Conservation (phyloP, 2,329 filamentous ascomycete species). For the Ophiostoma quercus region DNA sequence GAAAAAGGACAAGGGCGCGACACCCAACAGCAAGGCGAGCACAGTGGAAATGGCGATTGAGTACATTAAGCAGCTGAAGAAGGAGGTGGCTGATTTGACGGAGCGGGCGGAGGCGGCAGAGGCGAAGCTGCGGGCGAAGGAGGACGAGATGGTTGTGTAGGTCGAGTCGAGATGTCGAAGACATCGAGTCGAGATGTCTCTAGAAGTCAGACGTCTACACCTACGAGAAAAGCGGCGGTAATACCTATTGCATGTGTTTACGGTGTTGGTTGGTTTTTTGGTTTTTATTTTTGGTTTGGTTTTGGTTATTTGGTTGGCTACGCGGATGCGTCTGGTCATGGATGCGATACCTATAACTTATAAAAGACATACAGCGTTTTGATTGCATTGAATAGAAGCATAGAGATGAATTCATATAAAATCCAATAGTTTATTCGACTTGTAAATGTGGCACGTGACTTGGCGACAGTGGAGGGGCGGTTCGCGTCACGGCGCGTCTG, state of each 20-base stretch:
- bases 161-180: too few species aligned
- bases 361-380: background rate
- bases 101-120: conserved; percentile 60
- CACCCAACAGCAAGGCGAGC: conserved; percentile 84
- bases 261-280: too few species aligned
- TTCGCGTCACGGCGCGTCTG: conserved; percentile 3
- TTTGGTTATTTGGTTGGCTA: background rate
- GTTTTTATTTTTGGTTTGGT: background rate
- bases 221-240: background rate
- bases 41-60: conserved; percentile 97
- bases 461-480: conserved; percentile 24
- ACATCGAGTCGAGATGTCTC: too few species aligned
- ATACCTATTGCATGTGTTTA: background rate
- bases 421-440: background rate
- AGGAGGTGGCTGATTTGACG: conserved; percentile 63
- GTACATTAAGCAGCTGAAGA: conserved; percentile 82
- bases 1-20: conserved; percentile 72
- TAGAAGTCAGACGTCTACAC: background rate
- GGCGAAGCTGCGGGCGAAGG: conserved; percentile 44
- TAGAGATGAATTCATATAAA: background rate
- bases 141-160: conserved; percentile 8
- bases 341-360: background rate
- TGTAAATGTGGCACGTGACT: conserved; percentile 22
- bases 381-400: background rate
- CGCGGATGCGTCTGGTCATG: background rate